Evolutionary conservation across 768 basidiomycete genomes (phyloP), one percentile per base, ranked within the genome.

Genomic region (Lactarius hatsudake): DNA sequence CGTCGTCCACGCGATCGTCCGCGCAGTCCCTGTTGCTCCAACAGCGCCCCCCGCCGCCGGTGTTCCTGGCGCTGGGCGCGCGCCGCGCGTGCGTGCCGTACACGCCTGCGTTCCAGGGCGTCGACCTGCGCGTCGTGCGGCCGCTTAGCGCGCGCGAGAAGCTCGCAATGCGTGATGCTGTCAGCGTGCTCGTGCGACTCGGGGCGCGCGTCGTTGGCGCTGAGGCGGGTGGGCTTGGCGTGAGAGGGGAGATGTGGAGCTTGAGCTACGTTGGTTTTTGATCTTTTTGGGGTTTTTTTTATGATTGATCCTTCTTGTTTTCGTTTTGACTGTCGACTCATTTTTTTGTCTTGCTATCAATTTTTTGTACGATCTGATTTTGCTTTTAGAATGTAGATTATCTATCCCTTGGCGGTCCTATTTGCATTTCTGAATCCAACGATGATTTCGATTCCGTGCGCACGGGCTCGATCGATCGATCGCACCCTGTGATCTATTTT

Each of bases 261-360:
- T 62, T 69, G 70, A 71, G 70, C 55, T 71, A 69, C 18, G 68
- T 71, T 2, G 69, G 68, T 10, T 71, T 71, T 64, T 69, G 63
- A 55, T n/a, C 15, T 20, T n/a, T n/a, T n/a, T n/a, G n/a, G 17
- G 38, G 13, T 42, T 51, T 51, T 12, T 45, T 3, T 56, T 28
- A 15, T 56, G 26, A 15, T n/a, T 48, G 45, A n/a, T 4, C 12
- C 23, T n/a, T 57, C n/a, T 57, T 30, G 56, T 57, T 57, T 57
- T 18, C 55, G 55, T 2, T n/a, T n/a, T 36, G 5, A 30, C 10
- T 57, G 56, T 30, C 34, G 56, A 34, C 34, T 34, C 56, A 6
- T 7, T 17, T n/a, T n/a, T n/a, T 56, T 10, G 18, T 51, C 5
- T 51, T 51, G n/a, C 48, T 51, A 20, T 23, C 23, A 23, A 18